Conservation (phyloP, 352 stramenopile species). For the Blastocystis sp. region DNA sequence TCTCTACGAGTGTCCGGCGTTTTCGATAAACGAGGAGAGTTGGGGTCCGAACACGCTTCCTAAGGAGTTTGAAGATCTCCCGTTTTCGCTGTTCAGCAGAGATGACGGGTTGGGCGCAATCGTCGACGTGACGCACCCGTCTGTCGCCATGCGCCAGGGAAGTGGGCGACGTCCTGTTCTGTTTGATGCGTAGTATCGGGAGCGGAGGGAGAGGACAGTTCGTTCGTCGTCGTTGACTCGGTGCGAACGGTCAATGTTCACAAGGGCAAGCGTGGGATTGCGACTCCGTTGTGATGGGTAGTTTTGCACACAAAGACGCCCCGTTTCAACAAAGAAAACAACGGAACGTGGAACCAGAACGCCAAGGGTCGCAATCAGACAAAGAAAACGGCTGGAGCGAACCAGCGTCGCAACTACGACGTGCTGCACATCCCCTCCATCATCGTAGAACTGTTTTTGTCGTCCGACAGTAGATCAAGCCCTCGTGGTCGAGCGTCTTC, state of each 20-base stretch:
- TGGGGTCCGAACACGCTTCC: constrained; percentile 30
- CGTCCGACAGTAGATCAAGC: background rate
- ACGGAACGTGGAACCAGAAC: background rate
- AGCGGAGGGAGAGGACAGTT: background rate
- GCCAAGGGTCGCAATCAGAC: background rate
- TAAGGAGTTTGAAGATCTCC: background rate
- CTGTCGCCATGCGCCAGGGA: too few relatives aligned
- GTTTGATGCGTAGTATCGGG: background rate
- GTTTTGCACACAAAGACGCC: constrained; percentile 11
- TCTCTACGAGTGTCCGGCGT: background rate
- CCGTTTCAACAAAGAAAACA: background rate
- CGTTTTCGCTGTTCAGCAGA: constrained; percentile 21
- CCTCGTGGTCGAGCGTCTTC: background rate
- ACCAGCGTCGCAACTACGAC: constrained; percentile 17
- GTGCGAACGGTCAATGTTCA: background rate
- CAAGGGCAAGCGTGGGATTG: constrained; percentile 1
- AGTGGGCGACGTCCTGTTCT: background rate
- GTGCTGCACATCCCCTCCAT: background rate
- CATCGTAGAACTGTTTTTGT: background rate
- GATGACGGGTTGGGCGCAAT: constrained; percentile 46
- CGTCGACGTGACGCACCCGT: background rate
- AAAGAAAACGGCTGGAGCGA: background rate
- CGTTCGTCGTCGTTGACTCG: background rate
- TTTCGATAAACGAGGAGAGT: constrained; percentile 11
- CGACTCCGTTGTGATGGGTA: background rate